These are phyloP conservation scores for Aquilaria sinensis DNA, from an alignment of 345 rosid species.

Conservation along the genomic window DNA sequence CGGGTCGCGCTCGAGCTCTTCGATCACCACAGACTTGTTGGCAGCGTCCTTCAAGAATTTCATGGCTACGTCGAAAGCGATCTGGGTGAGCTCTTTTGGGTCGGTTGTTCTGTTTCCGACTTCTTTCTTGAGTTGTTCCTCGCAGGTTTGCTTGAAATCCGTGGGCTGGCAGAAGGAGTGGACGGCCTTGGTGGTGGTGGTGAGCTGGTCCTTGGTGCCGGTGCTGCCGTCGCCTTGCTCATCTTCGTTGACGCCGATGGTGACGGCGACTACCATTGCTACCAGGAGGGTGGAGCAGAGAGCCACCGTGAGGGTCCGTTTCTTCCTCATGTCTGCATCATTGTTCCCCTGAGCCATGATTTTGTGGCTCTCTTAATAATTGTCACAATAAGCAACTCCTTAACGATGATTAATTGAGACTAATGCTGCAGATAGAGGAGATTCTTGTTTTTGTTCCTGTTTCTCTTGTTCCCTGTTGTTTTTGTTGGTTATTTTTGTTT, in stretches of 20 bases:
- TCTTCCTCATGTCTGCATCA: conserved; percentile 21
- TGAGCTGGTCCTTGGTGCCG: neutral
- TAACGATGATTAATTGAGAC: too few relatives aligned
- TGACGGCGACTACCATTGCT: conserved; percentile 47
- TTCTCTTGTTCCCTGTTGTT: too few relatives aligned
- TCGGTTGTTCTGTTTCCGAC: conserved; percentile 32
- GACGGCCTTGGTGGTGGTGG: conserved; percentile 54
- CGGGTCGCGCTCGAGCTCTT: conserved; percentile 43
- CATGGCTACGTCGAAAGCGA: conserved; percentile 40
- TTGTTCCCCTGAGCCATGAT: too few relatives aligned
- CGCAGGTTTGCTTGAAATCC: conserved; percentile 45
- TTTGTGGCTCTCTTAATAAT: too few relatives aligned
- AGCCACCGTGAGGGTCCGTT: conserved; percentile 30
- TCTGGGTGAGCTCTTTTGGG: conserved; percentile 49
- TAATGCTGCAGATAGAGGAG: too few relatives aligned
- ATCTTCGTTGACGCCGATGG: conserved; percentile 26
- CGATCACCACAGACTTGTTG: conserved; percentile 33
- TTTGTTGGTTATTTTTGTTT: too few relatives aligned
- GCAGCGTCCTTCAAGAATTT: conserved; percentile 34
- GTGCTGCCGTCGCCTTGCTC: neutral
- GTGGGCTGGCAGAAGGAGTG: conserved; percentile 58
- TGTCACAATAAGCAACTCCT: too few relatives aligned
- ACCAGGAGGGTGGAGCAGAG: conserved; percentile 43
- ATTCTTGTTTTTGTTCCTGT: too few relatives aligned
- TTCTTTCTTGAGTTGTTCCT: conserved; percentile 28